Conservation (phyloP, 148 eudicot species). For the Spergularia marina region DNA sequence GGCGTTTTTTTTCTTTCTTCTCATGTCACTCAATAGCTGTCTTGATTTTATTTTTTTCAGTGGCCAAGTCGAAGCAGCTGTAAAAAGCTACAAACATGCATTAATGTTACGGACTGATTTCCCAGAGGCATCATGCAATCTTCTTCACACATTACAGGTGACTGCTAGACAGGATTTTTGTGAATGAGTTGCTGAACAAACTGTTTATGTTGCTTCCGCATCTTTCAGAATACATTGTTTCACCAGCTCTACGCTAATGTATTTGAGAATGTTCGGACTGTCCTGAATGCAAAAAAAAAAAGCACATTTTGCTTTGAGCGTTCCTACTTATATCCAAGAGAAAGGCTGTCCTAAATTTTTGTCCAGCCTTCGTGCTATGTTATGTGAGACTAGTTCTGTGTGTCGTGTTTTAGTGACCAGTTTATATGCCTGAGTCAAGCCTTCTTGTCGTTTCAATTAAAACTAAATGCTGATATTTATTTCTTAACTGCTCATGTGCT, state of each 20-base stretch:
- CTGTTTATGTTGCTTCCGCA: neutral
- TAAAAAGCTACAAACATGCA: constrained; percentile 84
- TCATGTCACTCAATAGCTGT: neutral
- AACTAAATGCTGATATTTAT: constrained; percentile 1
- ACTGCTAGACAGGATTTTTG: neutral
- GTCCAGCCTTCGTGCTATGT: neutral
- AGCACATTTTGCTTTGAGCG: neutral
- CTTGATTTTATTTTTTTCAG: constrained; percentile 38
- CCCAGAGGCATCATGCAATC: constrained; percentile 96
- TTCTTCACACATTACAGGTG: constrained; percentile 93
- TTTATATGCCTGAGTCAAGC: neutral
- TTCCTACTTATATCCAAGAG: neutral
- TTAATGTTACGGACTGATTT: constrained; percentile 78
- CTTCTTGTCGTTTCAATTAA: neutral
- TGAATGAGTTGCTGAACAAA: neutral
- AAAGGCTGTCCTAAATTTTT: neutral
- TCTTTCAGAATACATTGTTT: neutral
- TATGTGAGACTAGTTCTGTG: constrained; percentile 3
- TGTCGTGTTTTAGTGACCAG: neutral
- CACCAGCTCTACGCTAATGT: neutral
- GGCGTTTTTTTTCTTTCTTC: neutral
- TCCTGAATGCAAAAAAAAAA: neutral
- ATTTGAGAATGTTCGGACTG: neutral
- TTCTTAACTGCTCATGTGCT: constrained; percentile 7
- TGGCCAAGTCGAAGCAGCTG: constrained; percentile 81